A percentile compares a stretch with the other conserved stretches of the same genome.
phyloP scores from a whole-genome alignment of 2,329 filamentous ascomycete genomes.

The Endoconidiophora laricicola region DNA sequence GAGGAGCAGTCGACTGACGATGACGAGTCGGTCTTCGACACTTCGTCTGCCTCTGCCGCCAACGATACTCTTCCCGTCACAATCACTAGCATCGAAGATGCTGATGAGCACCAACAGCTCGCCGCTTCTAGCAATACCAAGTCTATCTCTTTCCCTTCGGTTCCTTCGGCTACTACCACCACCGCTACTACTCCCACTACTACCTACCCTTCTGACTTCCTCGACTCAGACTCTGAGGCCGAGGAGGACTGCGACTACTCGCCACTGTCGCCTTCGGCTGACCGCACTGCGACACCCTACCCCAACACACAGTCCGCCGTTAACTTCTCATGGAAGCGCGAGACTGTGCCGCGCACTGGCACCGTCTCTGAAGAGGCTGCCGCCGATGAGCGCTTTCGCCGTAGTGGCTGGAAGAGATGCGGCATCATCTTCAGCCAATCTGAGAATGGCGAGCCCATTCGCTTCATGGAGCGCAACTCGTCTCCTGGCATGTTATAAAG shows the following conservation, averaged over 20 bases:
- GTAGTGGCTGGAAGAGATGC: constrained; percentile 17
- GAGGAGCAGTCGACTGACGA: constrained; percentile 10
- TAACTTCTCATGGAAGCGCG: constrained; percentile 17
- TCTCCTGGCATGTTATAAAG: constrained; percentile 11
- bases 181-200: not conserved
- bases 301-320: constrained; percentile 8
- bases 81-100: constrained; percentile 8
- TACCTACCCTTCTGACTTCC: constrained; percentile 1
- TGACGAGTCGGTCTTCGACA: constrained; percentile 8
- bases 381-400: constrained; percentile 16
- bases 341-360: constrained; percentile 5
- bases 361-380: constrained; percentile 13
- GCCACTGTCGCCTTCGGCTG: constrained; percentile 7
- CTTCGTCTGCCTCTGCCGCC: not conserved
- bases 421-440: constrained; percentile 16
- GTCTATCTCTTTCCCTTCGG: constrained; percentile 1
- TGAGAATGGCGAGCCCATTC: constrained; percentile 4
- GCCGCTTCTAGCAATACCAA: not conserved
- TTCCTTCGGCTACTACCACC: not conserved
- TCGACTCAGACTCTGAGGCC: constrained; percentile 7
- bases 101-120: constrained; percentile 9
- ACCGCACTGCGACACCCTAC: constrained; percentile 8
- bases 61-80: constrained; percentile 3
- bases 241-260: constrained; percentile 11
- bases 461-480: constrained; percentile 14